These are phyloP conservation scores for Tulasnella sp. DNA, from an alignment of 768 basidiomycete genomes.

Conservation along the genomic window DNA sequence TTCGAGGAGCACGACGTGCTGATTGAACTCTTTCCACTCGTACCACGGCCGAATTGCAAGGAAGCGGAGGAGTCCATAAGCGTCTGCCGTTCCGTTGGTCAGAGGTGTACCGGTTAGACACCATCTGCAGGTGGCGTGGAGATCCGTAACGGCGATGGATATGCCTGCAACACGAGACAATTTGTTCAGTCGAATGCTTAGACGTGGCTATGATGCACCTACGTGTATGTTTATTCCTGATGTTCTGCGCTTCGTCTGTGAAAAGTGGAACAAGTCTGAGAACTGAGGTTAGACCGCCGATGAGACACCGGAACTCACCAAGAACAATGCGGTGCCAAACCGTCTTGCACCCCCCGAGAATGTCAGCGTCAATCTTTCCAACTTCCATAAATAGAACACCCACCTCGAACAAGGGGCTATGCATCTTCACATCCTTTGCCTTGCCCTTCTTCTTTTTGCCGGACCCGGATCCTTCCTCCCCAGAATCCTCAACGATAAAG, in stretches of 20 bases:
- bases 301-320: not conserved
- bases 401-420: constrained; percentile 32
- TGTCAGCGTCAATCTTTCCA: not conserved
- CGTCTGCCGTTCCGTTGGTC: constrained; percentile 57
- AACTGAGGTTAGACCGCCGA: constrained; percentile 21
- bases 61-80: constrained; percentile 47
- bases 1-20: constrained; percentile 38
- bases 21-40: constrained; percentile 44
- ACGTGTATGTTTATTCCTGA: constrained; percentile 36
- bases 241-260: constrained; percentile 32
- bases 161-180: constrained; percentile 37
- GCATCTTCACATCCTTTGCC: constrained; percentile 32
- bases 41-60: constrained; percentile 40
- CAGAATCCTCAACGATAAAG: constrained; percentile 29
- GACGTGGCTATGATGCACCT: constrained; percentile 28
- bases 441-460: constrained; percentile 29
- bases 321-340: constrained; percentile 18
- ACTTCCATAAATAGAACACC: not conserved
- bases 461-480: constrained; percentile 30
- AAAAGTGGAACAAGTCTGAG: constrained; percentile 42
- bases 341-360: not conserved
- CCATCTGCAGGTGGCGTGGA: constrained; percentile 58
- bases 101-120: constrained; percentile 67
- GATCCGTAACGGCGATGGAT: constrained; percentile 51
- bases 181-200: not conserved